Percentiles rank a stretch among this genome's conserved stretches.
Conservation (phyloP, 2,329 filamentous ascomycete species). For the Penicillium sp. region DNA sequence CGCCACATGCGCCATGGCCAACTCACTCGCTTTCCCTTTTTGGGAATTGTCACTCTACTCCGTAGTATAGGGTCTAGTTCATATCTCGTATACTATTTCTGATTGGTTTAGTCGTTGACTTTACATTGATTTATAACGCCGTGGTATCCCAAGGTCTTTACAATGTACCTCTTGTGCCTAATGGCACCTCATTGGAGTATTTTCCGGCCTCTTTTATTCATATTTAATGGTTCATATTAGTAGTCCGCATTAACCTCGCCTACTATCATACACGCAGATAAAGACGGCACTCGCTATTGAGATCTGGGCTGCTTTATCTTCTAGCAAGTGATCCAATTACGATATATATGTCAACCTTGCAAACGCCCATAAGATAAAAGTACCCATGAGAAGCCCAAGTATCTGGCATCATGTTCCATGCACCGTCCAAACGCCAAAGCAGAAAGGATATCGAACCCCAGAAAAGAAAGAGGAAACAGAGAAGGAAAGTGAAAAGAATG, state of each 20-base stretch:
- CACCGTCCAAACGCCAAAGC: neutral
- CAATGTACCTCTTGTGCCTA: constrained; percentile 4
- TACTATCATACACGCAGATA: neutral
- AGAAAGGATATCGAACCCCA: neutral
- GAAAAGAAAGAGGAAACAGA: neutral
- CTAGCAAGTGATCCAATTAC: neutral
- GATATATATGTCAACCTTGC: neutral
- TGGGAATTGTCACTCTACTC: neutral
- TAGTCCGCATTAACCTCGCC: neutral
- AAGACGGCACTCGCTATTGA: neutral
- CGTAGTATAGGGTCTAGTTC: neutral
- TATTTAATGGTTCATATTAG: neutral
- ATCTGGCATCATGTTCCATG: neutral
- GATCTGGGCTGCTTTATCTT: neutral
- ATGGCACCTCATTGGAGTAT: neutral
- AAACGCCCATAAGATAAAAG: neutral
- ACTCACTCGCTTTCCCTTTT: constrained; percentile 26
- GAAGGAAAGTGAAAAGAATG: constrained; percentile 10
- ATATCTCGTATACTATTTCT: neutral
- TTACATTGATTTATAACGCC: neutral
- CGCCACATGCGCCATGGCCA: constrained; percentile 30
- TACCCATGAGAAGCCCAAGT: neutral
- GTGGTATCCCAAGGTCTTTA: neutral
- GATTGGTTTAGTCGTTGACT: neutral
- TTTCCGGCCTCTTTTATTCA: neutral